Evolutionary conservation across 495 filamentous ascomycete genomes (phyloP).

Genomic region (Cladorrhinum samala): DNA sequence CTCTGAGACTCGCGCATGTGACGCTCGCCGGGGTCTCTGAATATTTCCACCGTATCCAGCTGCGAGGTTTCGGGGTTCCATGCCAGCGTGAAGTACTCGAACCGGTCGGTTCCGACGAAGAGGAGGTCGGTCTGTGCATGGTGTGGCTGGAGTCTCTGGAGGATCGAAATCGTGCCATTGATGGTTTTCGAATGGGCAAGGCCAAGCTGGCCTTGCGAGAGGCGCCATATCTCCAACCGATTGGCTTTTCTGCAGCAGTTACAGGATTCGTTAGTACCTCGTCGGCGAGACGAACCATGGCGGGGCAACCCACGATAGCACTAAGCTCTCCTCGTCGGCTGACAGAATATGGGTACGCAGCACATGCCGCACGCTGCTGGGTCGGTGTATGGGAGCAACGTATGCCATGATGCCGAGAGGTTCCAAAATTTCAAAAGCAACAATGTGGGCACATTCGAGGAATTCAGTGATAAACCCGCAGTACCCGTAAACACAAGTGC

Average conservation of each 20-base stretch:
- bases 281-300: slow-evolving; percentile 6
- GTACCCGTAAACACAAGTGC: too few relatives aligned
- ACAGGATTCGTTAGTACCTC: slow-evolving; percentile 1
- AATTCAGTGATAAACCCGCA: too few relatives aligned
- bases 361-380: slow-evolving; percentile 84
- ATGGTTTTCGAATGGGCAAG: slow-evolving; percentile 60
- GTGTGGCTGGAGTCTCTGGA: slow-evolving; percentile 72
- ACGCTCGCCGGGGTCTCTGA: slow-evolving; percentile 65
- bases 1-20: slow-evolving; percentile 73
- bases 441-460: neutral
- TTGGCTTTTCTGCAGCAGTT: slow-evolving; percentile 70
- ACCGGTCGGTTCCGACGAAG: slow-evolving; percentile 86
- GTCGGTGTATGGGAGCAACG: slow-evolving; percentile 84
- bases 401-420: slow-evolving; percentile 78
- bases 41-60: slow-evolving; percentile 62
- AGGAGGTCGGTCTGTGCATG: slow-evolving; percentile 74
- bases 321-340: slow-evolving; percentile 69
- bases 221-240: slow-evolving; percentile 77
- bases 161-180: slow-evolving; percentile 78
- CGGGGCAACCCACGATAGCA: slow-evolving; percentile 67
- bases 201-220: slow-evolving; percentile 27
- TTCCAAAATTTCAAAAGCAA: slow-evolving; percentile 2
- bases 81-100: slow-evolving; percentile 78
- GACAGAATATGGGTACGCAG: slow-evolving; percentile 70
- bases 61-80: slow-evolving; percentile 65